Base-by-base conservation (phyloP, 2,329 filamentous ascomycete species). In the Alternaria sp. region DNA sequence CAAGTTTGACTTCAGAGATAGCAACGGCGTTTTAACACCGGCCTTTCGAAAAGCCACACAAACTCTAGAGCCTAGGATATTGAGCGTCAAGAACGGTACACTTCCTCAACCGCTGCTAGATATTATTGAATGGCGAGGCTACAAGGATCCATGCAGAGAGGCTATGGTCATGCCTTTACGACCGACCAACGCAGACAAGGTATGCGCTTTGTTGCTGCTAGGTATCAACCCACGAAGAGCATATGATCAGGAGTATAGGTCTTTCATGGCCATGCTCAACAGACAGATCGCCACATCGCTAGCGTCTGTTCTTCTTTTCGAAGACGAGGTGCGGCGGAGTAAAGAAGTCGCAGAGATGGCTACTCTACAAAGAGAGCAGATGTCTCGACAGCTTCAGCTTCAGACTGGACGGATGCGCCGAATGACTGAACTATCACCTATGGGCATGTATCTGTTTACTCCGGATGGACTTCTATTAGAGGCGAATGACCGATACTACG, bases 401-500 rank as follows among this genome's bases (percentile, higher is more conserved):
- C 72, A 75, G 57, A 72, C 71, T 4, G 72, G 62, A 50, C 71
- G 72, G 3, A 75, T 74, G 72, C 66, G 72, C 17, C 67, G 72
- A 42, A 75, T 75, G 71, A 75, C 72, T 5, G 74, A 74, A 31
- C 59, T 73, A 14, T 74, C 73, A 1, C 73, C 73, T 26, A 55
- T 73, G 6, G 73, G 72, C 37, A 75, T 75, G 73, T 73, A 69
- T 26, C 58, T 75, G 2, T 73, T 70, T 54, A 75, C 71, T 23
- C 74, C 77, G 0, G 78, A 80, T 36, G 80, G 79, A 4, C 70
- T 80, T 3, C 62, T 83, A 5, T 53, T 73, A 9, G 72, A 75
- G 55, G 80, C 75, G 2, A 84, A 84, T 34, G 79, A 81, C 3
- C 77, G 78, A 4, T 83, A 80, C 60, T 83, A 79, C 53, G 79